Conservation (phyloP, 305 asterid genomes). For the Coffea humblotiana region DNA sequence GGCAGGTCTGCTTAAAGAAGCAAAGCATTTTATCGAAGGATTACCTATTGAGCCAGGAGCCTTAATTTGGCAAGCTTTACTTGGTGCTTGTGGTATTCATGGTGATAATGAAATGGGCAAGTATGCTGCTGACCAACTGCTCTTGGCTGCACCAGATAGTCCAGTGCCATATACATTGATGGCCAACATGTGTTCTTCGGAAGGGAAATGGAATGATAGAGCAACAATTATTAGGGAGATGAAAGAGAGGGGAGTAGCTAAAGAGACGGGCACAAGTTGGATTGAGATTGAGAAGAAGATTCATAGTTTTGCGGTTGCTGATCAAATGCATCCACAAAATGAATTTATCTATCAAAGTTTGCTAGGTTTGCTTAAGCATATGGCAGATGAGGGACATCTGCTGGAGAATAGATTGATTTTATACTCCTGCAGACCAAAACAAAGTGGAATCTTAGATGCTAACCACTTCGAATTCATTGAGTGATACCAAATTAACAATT, state of each 20-base stretch:
- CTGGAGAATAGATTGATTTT: conserved; percentile 24
- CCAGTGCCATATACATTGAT: conserved; percentile 54
- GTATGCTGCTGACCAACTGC: conserved; percentile 66
- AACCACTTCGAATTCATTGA: not conserved
- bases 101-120: conserved; percentile 60
- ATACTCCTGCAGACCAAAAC: not conserved
- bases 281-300: conserved; percentile 63
- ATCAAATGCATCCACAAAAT: conserved; percentile 55
- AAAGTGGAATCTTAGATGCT: not conserved
- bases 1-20: conserved; percentile 69
- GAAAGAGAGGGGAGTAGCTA: conserved; percentile 61
- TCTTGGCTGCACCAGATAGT: conserved; percentile 50
- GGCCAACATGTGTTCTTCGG: conserved; percentile 77
- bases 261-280: conserved; percentile 77
- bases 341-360: conserved; percentile 37
- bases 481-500: not conserved
- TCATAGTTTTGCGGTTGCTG: conserved; percentile 72
- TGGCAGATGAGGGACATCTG: conserved; percentile 56
- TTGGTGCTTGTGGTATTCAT: conserved; percentile 67
- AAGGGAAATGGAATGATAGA: conserved; percentile 74
- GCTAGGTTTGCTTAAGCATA: conserved; percentile 48
- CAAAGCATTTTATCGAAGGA: conserved; percentile 55
- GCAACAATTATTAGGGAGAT: conserved; percentile 58
- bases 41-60: conserved; percentile 56
- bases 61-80: conserved; percentile 79